Evolutionary conservation across 108 stramenopile genomes (phyloP), one percentile per base, ranked within the genome.

Genomic region (Stephanodiscus triporus): DNA sequence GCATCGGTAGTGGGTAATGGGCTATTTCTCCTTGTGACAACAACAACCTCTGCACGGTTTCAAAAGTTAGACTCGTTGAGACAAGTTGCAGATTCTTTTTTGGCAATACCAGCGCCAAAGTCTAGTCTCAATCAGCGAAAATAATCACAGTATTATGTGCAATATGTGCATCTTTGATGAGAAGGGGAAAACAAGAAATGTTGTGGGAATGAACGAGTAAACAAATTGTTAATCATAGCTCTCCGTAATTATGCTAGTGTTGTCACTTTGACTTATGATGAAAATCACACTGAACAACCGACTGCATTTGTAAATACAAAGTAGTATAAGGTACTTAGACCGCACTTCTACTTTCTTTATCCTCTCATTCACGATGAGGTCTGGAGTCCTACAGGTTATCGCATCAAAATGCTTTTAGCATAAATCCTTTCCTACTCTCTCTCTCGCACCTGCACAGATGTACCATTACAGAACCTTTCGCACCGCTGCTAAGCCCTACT

Each of bases 41-140:
- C 89, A 26, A 91, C 89, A 20, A 91, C 90, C 0, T 32, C 66
- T n/a, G 64, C 55, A 6, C 66, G 88, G 43, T 94, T 89, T 51
- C 50, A 63, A 6, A 82, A 79, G 23, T 74, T 89, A 43, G 87
- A 90, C 40, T 54, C 65, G 5, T 76, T 94, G 47, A 23, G 45
- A 36, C 53, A 75, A 43, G 84, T 91, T 53, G 76, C 85, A 2
- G 70, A 85, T 6, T 77, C 71, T 30, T 89, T 89, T 61, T 55
- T 73, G 45, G 88, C 72, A 4, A 73, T 89, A 20, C 70, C 80
- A 22, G 87, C 91, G 30, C 91, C 91, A 19, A 81, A 82, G 27
- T 70, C 86, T 16, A 69, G 30, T 29, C 53, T 89, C 11, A 76
- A 80, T 19, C 69, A 74, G 42, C 40, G 51, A 34, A 68, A 73